Conservation (phyloP, 2,329 filamentous ascomycete species). For the Cordyceps cicadae region DNA sequence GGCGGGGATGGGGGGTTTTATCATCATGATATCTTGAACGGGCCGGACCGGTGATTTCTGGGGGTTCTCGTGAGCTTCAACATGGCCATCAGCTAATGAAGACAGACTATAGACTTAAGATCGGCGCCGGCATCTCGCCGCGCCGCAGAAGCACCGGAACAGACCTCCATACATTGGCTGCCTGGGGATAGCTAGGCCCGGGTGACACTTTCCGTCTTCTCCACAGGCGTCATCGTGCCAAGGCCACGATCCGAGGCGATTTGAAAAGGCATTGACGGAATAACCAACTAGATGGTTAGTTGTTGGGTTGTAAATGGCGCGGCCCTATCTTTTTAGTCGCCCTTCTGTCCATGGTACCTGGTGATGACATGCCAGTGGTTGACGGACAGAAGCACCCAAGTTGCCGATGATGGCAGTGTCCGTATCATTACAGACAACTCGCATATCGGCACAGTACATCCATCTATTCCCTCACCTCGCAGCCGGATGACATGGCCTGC, state of each 20-base stretch:
- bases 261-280: background rate
- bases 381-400: background rate
- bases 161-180: background rate
- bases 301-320: background rate
- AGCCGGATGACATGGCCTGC: background rate
- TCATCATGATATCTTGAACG: background rate
- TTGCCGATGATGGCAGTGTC: background rate
- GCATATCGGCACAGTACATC: background rate
- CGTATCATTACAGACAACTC: background rate
- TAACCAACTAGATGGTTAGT: background rate
- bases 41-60: background rate
- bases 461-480: background rate
- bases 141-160: slow-evolving; percentile 8
- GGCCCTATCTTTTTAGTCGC: background rate
- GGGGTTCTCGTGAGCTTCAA: background rate
- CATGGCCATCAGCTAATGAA: background rate
- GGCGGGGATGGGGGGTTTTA: background rate
- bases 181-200: background rate
- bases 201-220: background rate
- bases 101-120: background rate
- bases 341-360: background rate
- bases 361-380: background rate
- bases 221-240: background rate
- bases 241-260: background rate
- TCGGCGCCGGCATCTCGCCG: background rate